phyloP scores from a whole-genome alignment of 2,329 filamentous ascomycete genomes.

The Acrocalymma vagum region DNA sequence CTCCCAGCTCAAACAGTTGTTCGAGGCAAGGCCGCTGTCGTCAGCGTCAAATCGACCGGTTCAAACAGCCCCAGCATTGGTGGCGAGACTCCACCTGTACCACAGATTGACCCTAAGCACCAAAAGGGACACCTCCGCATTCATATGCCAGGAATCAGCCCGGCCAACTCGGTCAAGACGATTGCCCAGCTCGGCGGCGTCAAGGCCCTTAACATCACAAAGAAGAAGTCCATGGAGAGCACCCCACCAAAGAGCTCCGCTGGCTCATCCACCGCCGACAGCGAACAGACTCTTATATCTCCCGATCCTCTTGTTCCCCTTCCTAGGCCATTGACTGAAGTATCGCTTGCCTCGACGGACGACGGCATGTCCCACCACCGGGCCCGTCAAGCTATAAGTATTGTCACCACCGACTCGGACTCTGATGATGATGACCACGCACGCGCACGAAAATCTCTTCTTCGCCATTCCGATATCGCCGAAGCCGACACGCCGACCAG shows the following conservation, averaged over 20 bases:
- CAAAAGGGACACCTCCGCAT: slow-evolving; percentile 41
- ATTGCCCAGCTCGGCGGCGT: slow-evolving; percentile 53
- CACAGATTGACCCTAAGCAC: slow-evolving; percentile 70
- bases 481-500: slow-evolving; percentile 43
- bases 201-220: slow-evolving; percentile 56
- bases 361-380: slow-evolving; percentile 42
- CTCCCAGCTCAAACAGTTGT: slow-evolving; percentile 85
- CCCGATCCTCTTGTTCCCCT: slow-evolving; percentile 32
- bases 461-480: slow-evolving; percentile 31
- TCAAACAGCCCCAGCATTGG: slow-evolving; percentile 61
- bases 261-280: slow-evolving; percentile 22
- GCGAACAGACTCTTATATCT: slow-evolving; percentile 30
- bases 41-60: slow-evolving; percentile 82
- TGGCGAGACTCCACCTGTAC: slow-evolving; percentile 72
- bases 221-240: slow-evolving; percentile 40
- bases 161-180: slow-evolving; percentile 46
- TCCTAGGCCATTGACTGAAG: slow-evolving; percentile 38
- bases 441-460: slow-evolving; percentile 39
- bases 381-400: slow-evolving; percentile 33
- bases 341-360: slow-evolving; percentile 41
- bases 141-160: slow-evolving; percentile 52
- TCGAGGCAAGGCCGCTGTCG: slow-evolving; percentile 87
- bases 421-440: slow-evolving; percentile 45
- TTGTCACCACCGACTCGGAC: slow-evolving; percentile 40
- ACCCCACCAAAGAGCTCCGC: slow-evolving; percentile 39